Base-by-base conservation (phyloP, 2,329 filamentous ascomycete species). In the Trichocomaceae sp. region DNA sequence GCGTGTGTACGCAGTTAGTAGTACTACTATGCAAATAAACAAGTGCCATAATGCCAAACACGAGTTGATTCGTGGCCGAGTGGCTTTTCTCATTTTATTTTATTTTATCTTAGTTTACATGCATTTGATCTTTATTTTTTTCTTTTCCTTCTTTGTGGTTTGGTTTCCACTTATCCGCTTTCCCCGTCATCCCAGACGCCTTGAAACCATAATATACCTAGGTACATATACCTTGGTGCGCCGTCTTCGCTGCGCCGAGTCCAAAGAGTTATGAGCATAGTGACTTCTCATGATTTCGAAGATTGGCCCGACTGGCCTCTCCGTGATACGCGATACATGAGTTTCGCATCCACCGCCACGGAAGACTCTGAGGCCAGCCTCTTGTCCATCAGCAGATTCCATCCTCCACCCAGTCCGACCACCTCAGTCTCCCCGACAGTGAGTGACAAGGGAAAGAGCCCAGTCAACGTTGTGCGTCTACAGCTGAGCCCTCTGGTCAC, bases 221-320 rank as follows among this genome's bases (percentile, higher is more conserved):
- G n/a, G n/a, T n/a, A 10, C 17, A 29, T 26, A 47, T n/a, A 26
- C n/a, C n/a, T n/a, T 47, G 22, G 10, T 19, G 22, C 12, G 31
- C 31, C 5, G 13, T 26, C 29, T 31, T 20, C 39, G 19, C 17
- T 13, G 7, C 39, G 39, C 17, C 39, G 39, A 19, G 6, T 22
- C 8, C 9, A 23, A 47, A 47, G 6, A 37, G 33, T 37, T 59
- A 62, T 63, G 64, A 59, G 58, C 59, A 59, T 54, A 55, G 59
- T 67, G 59, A 46, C 51, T 60, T 41, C 55, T 20, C 55, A 50
- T 19, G 55, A 57, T 23, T 57, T 57, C 19, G 55, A 57, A 51
- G 66, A 69, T 19, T 62, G 60, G 29, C 59, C 60, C 23, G 66
- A 69, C 53, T 69, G 67, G 67, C 63, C 63, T 49, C 61, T 65